Evolutionary conservation across 192 early-diverging fungal species (phyloP).

Genomic region (Spinellus fusiger): DNA sequence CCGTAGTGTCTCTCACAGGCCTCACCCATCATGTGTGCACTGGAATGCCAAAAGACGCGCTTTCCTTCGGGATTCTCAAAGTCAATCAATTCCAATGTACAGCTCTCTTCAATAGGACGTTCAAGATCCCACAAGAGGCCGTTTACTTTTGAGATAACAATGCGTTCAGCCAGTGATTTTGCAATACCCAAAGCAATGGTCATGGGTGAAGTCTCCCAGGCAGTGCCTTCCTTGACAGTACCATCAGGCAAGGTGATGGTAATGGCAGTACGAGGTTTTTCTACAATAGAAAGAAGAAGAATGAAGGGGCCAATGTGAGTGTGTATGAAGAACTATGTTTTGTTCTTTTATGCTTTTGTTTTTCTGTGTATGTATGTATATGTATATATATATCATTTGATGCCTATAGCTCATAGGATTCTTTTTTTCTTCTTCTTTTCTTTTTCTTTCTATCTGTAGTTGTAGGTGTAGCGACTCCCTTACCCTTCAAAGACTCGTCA

Average conservation of each 20-base stretch:
- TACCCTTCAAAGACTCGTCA: too few species aligned
- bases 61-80: constrained; percentile 93
- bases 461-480: too few species aligned
- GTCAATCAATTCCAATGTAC: constrained; percentile 83
- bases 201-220: constrained; percentile 96
- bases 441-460: too few species aligned
- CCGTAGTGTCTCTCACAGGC: constrained; percentile 97
- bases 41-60: constrained; percentile 98
- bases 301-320: neutral
- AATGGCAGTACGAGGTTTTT: constrained; percentile 69
- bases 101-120: constrained; percentile 78
- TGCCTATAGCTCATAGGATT: too few species aligned
- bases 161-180: constrained; percentile 85
- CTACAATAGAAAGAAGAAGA: constrained; percentile 30
- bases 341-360: neutral
- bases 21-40: constrained; percentile 95
- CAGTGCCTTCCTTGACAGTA: constrained; percentile 63
- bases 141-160: constrained; percentile 93
- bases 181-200: constrained; percentile 82
- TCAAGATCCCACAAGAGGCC: constrained; percentile 84
- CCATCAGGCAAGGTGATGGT: constrained; percentile 88
- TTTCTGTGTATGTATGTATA: neutral
- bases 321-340: neutral
- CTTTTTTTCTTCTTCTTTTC: too few species aligned
- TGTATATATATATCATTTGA: too few species aligned